A percentile compares a stretch with the other conserved stretches of the same genome.
These are phyloP conservation scores for Achaetomium macrosporum DNA, from an alignment of 2,329 filamentous ascomycete genomes.

Conservation along the genomic window DNA sequence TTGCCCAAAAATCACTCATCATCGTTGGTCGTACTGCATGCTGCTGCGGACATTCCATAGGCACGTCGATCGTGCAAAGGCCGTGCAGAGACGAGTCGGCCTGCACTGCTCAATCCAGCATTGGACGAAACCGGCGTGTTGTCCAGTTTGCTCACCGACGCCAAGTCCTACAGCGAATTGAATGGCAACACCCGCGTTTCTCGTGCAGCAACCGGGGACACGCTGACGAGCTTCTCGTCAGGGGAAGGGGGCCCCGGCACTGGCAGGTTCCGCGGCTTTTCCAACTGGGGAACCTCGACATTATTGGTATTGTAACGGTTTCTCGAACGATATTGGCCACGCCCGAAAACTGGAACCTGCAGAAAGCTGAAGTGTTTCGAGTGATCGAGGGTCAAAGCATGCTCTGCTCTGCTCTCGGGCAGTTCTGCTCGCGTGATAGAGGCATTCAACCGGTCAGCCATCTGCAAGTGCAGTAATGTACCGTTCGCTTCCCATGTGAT, in stretches of 20 bases:
- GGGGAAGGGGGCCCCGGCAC: background rate
- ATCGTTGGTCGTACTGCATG: background rate
- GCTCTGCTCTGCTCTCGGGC: background rate
- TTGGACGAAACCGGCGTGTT: background rate
- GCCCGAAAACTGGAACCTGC: background rate
- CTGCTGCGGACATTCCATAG: background rate
- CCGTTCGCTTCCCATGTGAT: too few relatives aligned
- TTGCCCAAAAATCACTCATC: constrained; percentile 15
- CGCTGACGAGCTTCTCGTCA: background rate
- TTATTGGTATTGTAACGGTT: background rate
- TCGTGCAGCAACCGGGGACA: constrained; percentile 11
- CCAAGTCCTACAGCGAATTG: constrained; percentile 19
- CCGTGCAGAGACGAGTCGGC: background rate
- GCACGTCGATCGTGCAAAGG: constrained; percentile 9
- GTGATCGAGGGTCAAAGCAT: background rate
- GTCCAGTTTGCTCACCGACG: constrained; percentile 11
- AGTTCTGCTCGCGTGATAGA: background rate
- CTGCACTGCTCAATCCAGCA: background rate
- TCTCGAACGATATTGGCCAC: constrained; percentile 1
- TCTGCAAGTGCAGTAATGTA: background rate
- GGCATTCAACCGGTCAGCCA: background rate
- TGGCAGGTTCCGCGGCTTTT: constrained; percentile 2
- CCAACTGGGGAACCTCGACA: background rate
- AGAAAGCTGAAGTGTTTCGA: constrained; percentile 5
- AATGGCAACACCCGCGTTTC: constrained; percentile 14